A percentile compares a stretch with the other conserved stretches of the same genome.
Evolutionary conservation across 2,329 filamentous ascomycete genomes (phyloP).

Genomic region (Pseudogymnoascus sp.): DNA sequence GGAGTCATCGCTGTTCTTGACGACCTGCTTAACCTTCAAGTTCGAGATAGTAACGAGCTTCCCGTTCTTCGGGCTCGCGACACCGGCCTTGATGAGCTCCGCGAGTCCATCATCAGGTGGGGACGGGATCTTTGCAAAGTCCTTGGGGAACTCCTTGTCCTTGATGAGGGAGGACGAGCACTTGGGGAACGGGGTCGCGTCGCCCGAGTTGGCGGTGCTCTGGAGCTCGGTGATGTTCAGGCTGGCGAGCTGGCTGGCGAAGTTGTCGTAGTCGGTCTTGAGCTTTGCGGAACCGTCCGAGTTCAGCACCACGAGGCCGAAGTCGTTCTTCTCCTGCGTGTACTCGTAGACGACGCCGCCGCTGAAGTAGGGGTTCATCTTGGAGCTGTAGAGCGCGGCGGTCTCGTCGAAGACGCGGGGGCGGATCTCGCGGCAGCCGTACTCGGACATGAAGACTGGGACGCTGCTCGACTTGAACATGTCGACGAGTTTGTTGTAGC

Average conservation of each 20-base stretch:
- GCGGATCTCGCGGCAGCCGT: constrained; percentile 65
- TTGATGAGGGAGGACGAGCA: constrained; percentile 63
- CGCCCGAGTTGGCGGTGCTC: constrained; percentile 49
- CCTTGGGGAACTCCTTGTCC: constrained; percentile 59
- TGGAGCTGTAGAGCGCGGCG: constrained; percentile 57
- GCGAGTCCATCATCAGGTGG: constrained; percentile 53
- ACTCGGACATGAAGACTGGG: constrained; percentile 77
- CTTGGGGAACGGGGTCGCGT: constrained; percentile 46
- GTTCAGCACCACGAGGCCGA: constrained; percentile 56
- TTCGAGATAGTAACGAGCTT: constrained; percentile 53
- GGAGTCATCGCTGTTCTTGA: constrained; percentile 48
- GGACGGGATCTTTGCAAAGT: constrained; percentile 67
- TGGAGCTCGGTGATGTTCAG: constrained; percentile 64
- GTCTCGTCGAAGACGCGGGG: constrained; percentile 73
- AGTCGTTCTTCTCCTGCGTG: constrained; percentile 61
- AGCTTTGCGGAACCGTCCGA: constrained; percentile 49
- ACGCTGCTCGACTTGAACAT: constrained; percentile 60
- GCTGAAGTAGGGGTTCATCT: constrained; percentile 62
- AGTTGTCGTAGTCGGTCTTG: constrained; percentile 60
- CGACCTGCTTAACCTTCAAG: constrained; percentile 46
- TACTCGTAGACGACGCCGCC: constrained; percentile 79
- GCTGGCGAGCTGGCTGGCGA: constrained; percentile 66
- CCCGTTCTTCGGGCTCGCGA: constrained; percentile 54
- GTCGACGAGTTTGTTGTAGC: constrained; percentile 54
- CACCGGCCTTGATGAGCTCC: constrained; percentile 68